Percentiles rank a stretch among this genome's conserved stretches.
Conservation (phyloP, 2,329 filamentous ascomycete species). For the Alternaria dauci region DNA sequence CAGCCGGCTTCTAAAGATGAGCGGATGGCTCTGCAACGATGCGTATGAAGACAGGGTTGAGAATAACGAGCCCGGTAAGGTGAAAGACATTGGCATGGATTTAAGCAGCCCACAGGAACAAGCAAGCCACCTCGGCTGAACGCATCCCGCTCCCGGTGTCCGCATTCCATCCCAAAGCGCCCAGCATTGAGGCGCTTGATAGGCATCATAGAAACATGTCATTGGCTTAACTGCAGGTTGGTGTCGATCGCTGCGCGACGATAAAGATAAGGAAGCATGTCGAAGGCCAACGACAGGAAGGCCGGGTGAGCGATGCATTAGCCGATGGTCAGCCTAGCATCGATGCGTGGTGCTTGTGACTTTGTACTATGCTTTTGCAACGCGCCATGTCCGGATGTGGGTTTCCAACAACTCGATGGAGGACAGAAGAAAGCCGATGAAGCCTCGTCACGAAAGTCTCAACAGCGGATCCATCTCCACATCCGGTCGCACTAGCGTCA, state of each 20-base stretch:
- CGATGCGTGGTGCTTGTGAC: background rate
- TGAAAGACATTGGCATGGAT: background rate
- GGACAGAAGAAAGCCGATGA: background rate
- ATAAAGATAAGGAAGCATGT: conserved; percentile 13
- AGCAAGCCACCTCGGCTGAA: conserved; percentile 19
- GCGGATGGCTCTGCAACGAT: background rate
- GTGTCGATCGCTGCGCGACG: conserved; percentile 1
- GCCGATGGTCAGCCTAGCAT: background rate
- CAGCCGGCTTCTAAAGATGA: background rate
- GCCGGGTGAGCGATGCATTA: background rate
- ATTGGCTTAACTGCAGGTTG: conserved; percentile 16
- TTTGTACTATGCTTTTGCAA: background rate
- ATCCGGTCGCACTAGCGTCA: conserved; percentile 5
- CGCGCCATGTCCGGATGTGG: background rate
- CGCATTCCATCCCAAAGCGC: conserved; percentile 16
- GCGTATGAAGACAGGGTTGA: background rate
- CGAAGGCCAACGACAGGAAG: background rate
- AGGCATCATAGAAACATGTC: conserved; percentile 19
- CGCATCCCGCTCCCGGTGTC: conserved; percentile 11
- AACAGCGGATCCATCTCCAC: conserved; percentile 4
- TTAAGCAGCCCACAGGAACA: conserved; percentile 20
- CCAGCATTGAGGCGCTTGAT: conserved; percentile 34
- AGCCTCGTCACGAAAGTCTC: background rate
- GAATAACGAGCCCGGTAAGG: background rate
- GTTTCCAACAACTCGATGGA: background rate